Evolutionary conservation across 73 alveolate genomes (phyloP).

Genomic region (Halteria grandinella): DNA sequence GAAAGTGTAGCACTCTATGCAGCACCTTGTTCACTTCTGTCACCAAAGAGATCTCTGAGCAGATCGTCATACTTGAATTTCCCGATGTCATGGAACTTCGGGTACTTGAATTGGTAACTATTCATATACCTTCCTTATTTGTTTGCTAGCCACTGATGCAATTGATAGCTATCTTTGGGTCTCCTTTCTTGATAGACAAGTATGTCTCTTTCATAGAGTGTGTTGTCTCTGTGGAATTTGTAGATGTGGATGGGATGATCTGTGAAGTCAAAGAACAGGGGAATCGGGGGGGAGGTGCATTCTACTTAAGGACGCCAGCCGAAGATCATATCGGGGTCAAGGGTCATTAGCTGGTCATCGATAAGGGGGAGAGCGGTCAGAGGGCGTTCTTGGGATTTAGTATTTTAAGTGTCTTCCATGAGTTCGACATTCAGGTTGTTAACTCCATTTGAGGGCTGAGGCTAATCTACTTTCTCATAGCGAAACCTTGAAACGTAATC

Average conservation of each 20-base stretch:
- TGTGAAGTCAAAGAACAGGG: constrained; percentile 36
- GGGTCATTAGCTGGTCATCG: background rate
- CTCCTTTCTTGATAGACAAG: background rate
- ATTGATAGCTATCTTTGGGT: background rate
- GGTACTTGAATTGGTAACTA: constrained; percentile 46
- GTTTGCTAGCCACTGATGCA: constrained; percentile 2
- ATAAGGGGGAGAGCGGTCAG: constrained; percentile 35
- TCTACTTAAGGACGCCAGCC: constrained; percentile 48
- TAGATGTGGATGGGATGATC: constrained; percentile 1
- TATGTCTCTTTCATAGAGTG: too few species aligned
- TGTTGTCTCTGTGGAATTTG: background rate
- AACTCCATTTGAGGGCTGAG: too few species aligned
- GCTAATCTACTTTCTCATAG: too few species aligned
- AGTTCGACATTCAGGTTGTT: too few species aligned
- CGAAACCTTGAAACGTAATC: too few species aligned
- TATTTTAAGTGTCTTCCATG: too few species aligned
- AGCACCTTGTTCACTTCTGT: background rate
- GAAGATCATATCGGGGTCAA: constrained; percentile 42
- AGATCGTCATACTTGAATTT: constrained; percentile 49
- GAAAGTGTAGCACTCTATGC: background rate
- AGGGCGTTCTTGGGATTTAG: too few species aligned
- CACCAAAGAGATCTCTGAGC: constrained; percentile 22
- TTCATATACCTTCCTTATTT: background rate
- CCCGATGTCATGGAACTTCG: constrained; percentile 48
- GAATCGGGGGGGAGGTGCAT: constrained; percentile 32